Evolutionary conservation across 148 eudicot species (phyloP), one percentile per base, ranked within the genome.

Genomic region (Persicaria maculosa): DNA sequence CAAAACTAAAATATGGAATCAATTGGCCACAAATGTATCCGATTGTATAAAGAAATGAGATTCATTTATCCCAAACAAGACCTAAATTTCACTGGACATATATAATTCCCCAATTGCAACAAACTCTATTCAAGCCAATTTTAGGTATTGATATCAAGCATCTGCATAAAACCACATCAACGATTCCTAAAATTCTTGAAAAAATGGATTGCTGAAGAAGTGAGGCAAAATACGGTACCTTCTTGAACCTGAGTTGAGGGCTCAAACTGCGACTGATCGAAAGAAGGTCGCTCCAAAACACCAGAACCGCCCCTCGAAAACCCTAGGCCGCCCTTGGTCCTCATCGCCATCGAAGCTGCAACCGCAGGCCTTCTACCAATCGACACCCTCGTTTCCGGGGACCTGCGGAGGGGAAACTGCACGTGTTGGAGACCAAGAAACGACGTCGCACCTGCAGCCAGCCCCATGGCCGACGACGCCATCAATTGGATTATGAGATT

Each of bases 181-280:
- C 6, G 9, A 12, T 31, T 31, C 36, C 36, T 1, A 1, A 31
- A 0, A 31, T 31, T 31, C 40, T 31, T 31, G 40, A 1, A 31
- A 31, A 31, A 31, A 31, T 31, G 40, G 40, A 2, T 1, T 31
- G 40, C 3, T 43, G 48, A 40, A 31, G 25, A 69, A 43, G 6
- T 19, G 20, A 50, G 10, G 4, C 3, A 73, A 48, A 43, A 43
- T 45, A 40, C 0, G 14, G 17, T 50, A 83, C 85, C 85, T 77
- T 77, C 75, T 83, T 83, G 31, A 62, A 83, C 75, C 78, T 80
- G 83, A 15, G 81, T 80, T 4, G 74, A 75, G 54, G 85, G 83
- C 53, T 83, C 85, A 74, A 75, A 83, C 47, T 83, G 83, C 40
- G 83, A 80, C 52, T 77, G 85, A 80, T 83, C 85, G 74, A 80